Conservation (phyloP, 768 basidiomycete genomes). For the Saitozyma podzolica region DNA sequence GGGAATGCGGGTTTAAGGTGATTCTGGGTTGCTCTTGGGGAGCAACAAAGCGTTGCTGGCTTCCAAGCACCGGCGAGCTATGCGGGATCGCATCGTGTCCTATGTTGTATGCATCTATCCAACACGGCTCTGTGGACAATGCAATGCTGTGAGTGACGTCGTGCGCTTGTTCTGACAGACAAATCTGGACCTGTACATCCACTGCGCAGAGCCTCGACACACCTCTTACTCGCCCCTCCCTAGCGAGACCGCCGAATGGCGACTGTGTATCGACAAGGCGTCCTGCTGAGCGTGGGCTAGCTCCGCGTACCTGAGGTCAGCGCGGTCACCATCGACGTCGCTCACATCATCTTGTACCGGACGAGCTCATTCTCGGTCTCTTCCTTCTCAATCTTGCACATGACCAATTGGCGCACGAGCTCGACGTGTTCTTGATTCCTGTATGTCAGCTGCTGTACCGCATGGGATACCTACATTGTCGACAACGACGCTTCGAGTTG, state of each 20-base stretch:
- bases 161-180: no score
- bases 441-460: constrained; percentile 52
- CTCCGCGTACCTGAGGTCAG: constrained; percentile 62
- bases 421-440: constrained; percentile 53
- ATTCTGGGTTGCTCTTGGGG: no score
- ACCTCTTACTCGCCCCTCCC: not conserved
- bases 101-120: constrained; percentile 6
- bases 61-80: no score
- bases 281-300: constrained; percentile 76
- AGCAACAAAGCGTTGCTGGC: no score
- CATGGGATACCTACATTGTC: constrained; percentile 37
- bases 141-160: not conserved
- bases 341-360: constrained; percentile 86
- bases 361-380: constrained; percentile 93
- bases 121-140: not conserved
- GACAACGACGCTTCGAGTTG: constrained; percentile 74
- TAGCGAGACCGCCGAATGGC: constrained; percentile 1
- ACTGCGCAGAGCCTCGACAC: no score
- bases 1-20: no score
- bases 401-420: constrained; percentile 74
- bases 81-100: not conserved
- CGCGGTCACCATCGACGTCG: constrained; percentile 13
- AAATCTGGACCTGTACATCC: no score
- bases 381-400: constrained; percentile 80
- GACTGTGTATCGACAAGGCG: constrained; percentile 60